Conservation (phyloP, 192 early-diverging fungal genomes). For the Coemansia sp. region DNA sequence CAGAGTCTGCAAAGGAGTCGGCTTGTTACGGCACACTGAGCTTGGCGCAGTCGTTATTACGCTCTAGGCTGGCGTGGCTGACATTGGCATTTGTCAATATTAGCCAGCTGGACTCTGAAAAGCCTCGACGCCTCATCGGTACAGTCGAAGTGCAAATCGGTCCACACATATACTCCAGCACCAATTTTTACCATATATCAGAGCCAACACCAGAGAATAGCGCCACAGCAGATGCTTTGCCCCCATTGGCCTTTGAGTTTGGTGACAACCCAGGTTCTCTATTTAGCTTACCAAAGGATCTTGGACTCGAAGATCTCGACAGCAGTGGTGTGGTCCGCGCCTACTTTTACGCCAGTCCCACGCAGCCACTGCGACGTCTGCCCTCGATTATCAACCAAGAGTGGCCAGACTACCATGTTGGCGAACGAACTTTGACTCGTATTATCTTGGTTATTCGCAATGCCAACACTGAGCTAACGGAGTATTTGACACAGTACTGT, state of each 20-base stretch:
- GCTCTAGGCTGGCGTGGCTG: slow-evolving; percentile 44
- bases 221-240: not conserved
- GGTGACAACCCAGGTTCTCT: slow-evolving; percentile 55
- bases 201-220: not conserved
- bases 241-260: slow-evolving; percentile 60
- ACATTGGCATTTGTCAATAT: slow-evolving; percentile 30
- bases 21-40: slow-evolving; percentile 21
- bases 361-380: not conserved
- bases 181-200: slow-evolving; percentile 47
- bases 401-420: slow-evolving; percentile 19
- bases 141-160: slow-evolving; percentile 57
- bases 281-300: slow-evolving; percentile 60
- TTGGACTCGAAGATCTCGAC: slow-evolving; percentile 52
- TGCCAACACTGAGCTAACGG: not conserved
- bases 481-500: slow-evolving; percentile 15
- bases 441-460: slow-evolving; percentile 25
- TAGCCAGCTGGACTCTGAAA: not conserved
- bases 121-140: slow-evolving; percentile 23
- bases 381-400: slow-evolving; percentile 24
- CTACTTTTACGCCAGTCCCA: slow-evolving; percentile 24
- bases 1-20: slow-evolving; percentile 13
- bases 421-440: slow-evolving; percentile 17
- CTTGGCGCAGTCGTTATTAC: slow-evolving; percentile 46
- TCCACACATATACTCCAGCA: slow-evolving; percentile 58
- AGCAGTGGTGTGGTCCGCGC: not conserved